Percentiles rank a stretch among this genome's conserved stretches.
Conservation (phyloP, 768 basidiomycete genomes). For the Agaricus sinodeliciosus region DNA sequence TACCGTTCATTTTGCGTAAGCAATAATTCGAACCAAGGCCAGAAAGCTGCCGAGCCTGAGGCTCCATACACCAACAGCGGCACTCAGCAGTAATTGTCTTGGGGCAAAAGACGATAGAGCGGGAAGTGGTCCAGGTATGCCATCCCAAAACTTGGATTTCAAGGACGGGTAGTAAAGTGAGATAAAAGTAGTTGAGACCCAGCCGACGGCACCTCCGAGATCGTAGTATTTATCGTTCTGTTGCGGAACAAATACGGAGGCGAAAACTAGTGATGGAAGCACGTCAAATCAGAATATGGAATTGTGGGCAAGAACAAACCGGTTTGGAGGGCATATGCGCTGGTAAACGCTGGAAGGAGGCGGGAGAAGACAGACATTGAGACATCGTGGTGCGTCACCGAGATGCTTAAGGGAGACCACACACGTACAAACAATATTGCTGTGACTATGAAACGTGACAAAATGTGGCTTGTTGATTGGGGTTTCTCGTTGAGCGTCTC, state of each 20-base stretch:
- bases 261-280: conserved; percentile 33
- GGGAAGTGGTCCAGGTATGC: conserved; percentile 31
- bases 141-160: conserved; percentile 40
- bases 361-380: conserved; percentile 45
- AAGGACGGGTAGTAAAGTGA: conserved; percentile 60
- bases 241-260: conserved; percentile 56
- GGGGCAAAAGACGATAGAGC: conserved; percentile 44
- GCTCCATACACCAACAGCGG: conserved; percentile 55
- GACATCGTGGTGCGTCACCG: neutral
- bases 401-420: no score
- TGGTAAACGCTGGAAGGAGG: conserved; percentile 40
- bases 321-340: conserved; percentile 46
- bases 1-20: neutral
- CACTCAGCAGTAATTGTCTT: conserved; percentile 52
- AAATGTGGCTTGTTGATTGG: conserved; percentile 16
- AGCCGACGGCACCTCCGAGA: conserved; percentile 58
- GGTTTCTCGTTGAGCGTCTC: conserved; percentile 21
- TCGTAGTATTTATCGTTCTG: conserved; percentile 65
- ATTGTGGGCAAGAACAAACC: conserved; percentile 20
- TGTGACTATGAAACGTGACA: conserved; percentile 9
- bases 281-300: neutral
- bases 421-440: conserved; percentile 2
- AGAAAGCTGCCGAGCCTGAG: conserved; percentile 58
- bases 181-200: conserved; percentile 51
- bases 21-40: conserved; percentile 31